Percentiles rank a stretch among this genome's conserved stretches.
phyloP scores from a whole-genome alignment of 2,329 filamentous ascomycete genomes.

The Botryosphaeria dothidea region DNA sequence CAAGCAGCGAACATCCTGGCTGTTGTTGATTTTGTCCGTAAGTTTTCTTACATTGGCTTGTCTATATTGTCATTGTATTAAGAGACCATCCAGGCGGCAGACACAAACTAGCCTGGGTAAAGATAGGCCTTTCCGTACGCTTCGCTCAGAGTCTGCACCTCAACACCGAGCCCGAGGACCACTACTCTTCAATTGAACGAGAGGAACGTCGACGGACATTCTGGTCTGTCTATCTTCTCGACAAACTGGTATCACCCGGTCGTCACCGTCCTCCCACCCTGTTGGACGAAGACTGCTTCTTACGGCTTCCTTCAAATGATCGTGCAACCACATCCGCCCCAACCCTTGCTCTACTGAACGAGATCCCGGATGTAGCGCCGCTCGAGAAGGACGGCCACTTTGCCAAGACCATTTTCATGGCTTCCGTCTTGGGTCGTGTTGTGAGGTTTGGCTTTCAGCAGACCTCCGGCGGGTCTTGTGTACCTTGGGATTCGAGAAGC shows the following conservation, averaged over 20 bases:
- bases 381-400: constrained; percentile 28
- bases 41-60: constrained; percentile 1
- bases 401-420: constrained; percentile 34
- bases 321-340: constrained; percentile 12
- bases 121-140: constrained; percentile 34
- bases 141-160: constrained; percentile 39
- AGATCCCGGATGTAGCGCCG: constrained; percentile 19
- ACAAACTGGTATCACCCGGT: constrained; percentile 40
- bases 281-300: constrained; percentile 34
- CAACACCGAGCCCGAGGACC: constrained; percentile 31
- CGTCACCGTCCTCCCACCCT: constrained; percentile 37
- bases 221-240: constrained; percentile 43
- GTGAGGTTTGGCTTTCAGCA: constrained; percentile 28
- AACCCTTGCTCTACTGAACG: not conserved
- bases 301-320: constrained; percentile 35
- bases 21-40: constrained; percentile 42
- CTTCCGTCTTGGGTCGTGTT: constrained; percentile 35
- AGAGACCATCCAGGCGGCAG: constrained; percentile 28
- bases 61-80: not conserved
- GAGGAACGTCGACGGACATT: constrained; percentile 40
- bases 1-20: constrained; percentile 41
- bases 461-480: constrained; percentile 27
- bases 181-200: constrained; percentile 21
- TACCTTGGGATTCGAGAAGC: constrained; percentile 40
- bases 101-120: constrained; percentile 38